Evolutionary conservation across 2,329 filamentous ascomycete genomes (phyloP), one percentile per base, ranked within the genome.

Genomic region (Ceratocystiopsis brevicomis): DNA sequence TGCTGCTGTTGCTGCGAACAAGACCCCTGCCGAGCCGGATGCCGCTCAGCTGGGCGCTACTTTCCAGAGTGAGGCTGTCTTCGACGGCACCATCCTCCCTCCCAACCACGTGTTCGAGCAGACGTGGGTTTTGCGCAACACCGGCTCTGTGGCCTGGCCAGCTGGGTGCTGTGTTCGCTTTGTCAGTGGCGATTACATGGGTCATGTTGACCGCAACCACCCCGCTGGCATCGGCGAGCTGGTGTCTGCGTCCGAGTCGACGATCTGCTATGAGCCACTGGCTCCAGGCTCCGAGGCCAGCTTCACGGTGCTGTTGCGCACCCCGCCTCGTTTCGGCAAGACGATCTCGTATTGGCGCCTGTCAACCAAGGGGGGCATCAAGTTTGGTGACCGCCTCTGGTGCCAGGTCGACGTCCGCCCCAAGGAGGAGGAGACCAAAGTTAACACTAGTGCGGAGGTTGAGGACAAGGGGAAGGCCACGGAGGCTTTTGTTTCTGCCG

Each of bases 281-380:
- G 68, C 73, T 42, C 76, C 82, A 35, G 85, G 84, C 30, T 72
- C 88, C 56, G 74, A 80, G 53, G 74, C 77, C 47, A 67, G 78
- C 18, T 98, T 98, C 65, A 84, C 81, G 35, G 81, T 95, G 34
- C 66, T 79, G 37, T 76, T 98, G 59, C 84, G 85, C 59, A 83
- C 85, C 16, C 86, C 88, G 15, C 61, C 67, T 42, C 81, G 81
- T 40, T 63, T 75, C 44, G 87, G 88, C 44, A 82, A 80, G 59
- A 70, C 78, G 47, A 90, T 94, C 55, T 96, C 90, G 2, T 95
- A 95, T 70, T 98, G 90, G 90, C 86, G 88, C 49, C 66, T 98
- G 51, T 92, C 87, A 53, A 77, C 83, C 46, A 69, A 76, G 9
- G 77, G 84, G 45, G 87, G 87, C 19, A 66, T 71, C 50, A 81